These are phyloP conservation scores for Beta corolliflora DNA, from an alignment of 179 eudicot species.

Conservation along the genomic window DNA sequence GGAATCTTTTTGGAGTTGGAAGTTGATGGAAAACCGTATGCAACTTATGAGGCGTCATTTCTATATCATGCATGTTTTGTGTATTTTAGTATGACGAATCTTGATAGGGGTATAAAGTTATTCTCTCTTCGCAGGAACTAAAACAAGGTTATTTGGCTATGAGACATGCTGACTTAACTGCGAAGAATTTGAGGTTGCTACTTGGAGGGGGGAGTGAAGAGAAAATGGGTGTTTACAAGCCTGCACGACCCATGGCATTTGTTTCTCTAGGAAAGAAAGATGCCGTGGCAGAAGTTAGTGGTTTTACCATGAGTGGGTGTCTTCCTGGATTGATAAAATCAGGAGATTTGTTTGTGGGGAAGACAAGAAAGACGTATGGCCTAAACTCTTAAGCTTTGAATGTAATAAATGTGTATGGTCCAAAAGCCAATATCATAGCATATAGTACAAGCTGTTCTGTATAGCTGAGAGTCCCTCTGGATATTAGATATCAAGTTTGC, in stretches of 20 bases:
- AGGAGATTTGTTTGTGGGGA: too few relatives aligned
- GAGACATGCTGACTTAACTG: conserved; percentile 48
- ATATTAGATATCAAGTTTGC: not conserved
- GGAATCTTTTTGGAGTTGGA: not conserved
- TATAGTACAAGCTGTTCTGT: not conserved
- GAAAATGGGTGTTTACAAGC: conserved; percentile 41
- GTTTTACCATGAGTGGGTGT: too few relatives aligned
- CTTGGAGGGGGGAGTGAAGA: conserved; percentile 38
- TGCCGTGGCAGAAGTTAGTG: conserved; percentile 46
- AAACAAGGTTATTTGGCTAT: conserved; percentile 73
- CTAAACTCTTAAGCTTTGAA: conserved; percentile 19
- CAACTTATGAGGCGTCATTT: not conserved
- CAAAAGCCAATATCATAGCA: not conserved
- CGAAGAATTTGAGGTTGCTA: conserved; percentile 54
- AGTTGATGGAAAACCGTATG: not conserved
- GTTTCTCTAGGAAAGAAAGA: conserved; percentile 68
- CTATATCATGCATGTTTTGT: not conserved
- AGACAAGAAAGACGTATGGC: too few relatives aligned
- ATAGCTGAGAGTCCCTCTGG: not conserved
- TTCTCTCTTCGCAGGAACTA: conserved; percentile 43
- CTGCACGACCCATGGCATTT: conserved; percentile 52
- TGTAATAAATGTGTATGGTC: not conserved
- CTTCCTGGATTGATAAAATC: too few relatives aligned
- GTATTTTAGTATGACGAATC: not conserved
- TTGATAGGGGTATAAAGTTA: not conserved